Base-by-base conservation (phyloP, 345 rosid species). In the Excoecaria cochinchinensis region DNA sequence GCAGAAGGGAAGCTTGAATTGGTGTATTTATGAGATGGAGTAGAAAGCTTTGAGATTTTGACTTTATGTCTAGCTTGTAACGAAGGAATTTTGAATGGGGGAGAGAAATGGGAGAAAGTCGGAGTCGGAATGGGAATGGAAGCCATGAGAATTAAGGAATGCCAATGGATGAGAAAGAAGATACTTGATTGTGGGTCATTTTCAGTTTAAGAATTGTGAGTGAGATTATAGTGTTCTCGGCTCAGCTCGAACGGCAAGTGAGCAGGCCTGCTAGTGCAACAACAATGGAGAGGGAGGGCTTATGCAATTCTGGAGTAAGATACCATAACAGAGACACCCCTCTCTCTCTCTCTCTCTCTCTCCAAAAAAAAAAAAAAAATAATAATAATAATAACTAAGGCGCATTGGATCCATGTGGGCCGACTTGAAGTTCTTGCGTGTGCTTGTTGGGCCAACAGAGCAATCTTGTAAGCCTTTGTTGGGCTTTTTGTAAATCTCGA, bases 51-150 rank as follows among this genome's bases (percentile, higher is more conserved):
- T 10, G 74, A 72, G 51, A 85, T 72, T 77, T 73, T 82, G 59
- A 79, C 5, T 64, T 40, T 79, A 52, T 58, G 68, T 56, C 52
- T 79, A 40, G 71, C 55, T 14, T 65, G 61, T 38, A 70, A 63
- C 31, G 81, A 48, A 12, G 80, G 31, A 50, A 38, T 64, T 9
- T 51, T 85, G 56, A 64, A 67, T 16, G 82, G 69, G 14, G 80
- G 72, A 77, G 82, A 81, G 57, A 84, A 68, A 66, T 77, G 90
- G 16, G 85, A 70, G 82, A 86, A 57, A 64, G 80, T 69, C 60
- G 85, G 82, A 74, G 79, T 69, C 31, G 2, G 51, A 64, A 78
- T 69, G 73, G 84, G 74, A 25, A 84, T 66, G 81, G 87, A 86
- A 70, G 80, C 87, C 97, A 91, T 91, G 38, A 56, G 57, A 70